Evolutionary conservation across 495 filamentous ascomycete genomes (phyloP), one percentile per base, ranked within the genome.

Genomic region (Clavariopsis aquatica): DNA sequence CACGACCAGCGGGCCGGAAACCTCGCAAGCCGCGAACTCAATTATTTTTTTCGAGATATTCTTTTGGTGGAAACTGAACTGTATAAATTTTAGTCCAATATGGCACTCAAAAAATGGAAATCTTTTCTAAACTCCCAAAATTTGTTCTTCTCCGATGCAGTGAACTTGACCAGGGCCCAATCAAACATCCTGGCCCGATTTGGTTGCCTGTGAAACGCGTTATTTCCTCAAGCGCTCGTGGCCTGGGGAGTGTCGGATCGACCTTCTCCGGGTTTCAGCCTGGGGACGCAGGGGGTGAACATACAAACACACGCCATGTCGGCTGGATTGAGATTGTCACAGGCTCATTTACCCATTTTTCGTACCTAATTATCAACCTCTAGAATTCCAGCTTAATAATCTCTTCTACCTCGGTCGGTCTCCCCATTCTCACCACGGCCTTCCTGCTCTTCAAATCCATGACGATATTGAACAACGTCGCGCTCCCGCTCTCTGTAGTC

Each of bases 391-490:
- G 12, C 57, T 2, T 51, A 38, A 36, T 15, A 26, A n/a, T 55
- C 38, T 73, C 73, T 22, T 74, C 72, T 6, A 67, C 68, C 43
- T 76, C 69, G 1, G 75, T 75, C 52, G 79, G 79, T 52, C 77
- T 72, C 1, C 80, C 80, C 62, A 78, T 70, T 27, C 72, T 77
- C 0, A 82, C 73, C 19, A 62, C 65, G 5, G 73, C 79, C 15
- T 20, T 72, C 57, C 65, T 78, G 2, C 29, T 59, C 52, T 72
- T 73, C 62, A 83, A 63, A 61, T 81, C 78, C 79, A 81, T 81
- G 8, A 82, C 57, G 60, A 81, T 80, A 49, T 71, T 79, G 59
- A 83, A 83, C 43, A 83, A 54, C 4, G 77, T 83, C 61, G 73
- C 74, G 19, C 54, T 65, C 17, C 58, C 65, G 55, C 49, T 60